Evolutionary conservation across 768 basidiomycete species (phyloP).

Genomic region (Xerocomellus intermedius): DNA sequence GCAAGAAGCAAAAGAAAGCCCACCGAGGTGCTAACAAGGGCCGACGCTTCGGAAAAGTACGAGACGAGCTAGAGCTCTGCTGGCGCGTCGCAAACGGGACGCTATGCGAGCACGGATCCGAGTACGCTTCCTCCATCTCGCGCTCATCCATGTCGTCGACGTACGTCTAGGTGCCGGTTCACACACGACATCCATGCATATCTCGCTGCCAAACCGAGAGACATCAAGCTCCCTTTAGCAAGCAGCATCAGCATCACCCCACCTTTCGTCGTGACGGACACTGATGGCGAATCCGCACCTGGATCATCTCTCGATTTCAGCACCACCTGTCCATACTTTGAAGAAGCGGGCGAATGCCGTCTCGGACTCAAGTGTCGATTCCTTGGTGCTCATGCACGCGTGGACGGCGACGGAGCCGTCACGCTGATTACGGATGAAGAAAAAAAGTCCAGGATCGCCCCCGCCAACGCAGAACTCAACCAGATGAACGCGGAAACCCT

Average conservation of each 20-base stretch:
- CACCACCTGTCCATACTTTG: slow-evolving; percentile 27
- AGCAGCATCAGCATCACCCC: slow-evolving; percentile 43
- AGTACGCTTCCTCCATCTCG: slow-evolving; percentile 39
- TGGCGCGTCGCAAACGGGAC: slow-evolving; percentile 71
- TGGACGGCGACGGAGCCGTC: slow-evolving; percentile 44
- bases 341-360: slow-evolving; percentile 32
- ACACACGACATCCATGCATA: slow-evolving; percentile 78
- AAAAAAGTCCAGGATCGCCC: slow-evolving; percentile 48
- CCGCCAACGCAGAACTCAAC: slow-evolving; percentile 64
- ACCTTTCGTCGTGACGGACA: slow-evolving; percentile 46
- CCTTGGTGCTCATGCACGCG: slow-evolving; percentile 70
- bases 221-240: slow-evolving; percentile 59
- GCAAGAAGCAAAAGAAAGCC: slow-evolving; percentile 62
- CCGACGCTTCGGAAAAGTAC: slow-evolving; percentile 70
- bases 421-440: slow-evolving; percentile 54
- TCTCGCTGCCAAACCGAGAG: slow-evolving; percentile 70
- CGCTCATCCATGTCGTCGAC: neutral
- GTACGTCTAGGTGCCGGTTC: slow-evolving; percentile 60
- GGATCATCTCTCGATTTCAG: slow-evolving; percentile 19
- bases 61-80: slow-evolving; percentile 82
- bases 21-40: slow-evolving; percentile 82
- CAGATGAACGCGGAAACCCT: slow-evolving; percentile 57
- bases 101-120: slow-evolving; percentile 66
- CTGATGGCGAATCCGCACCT: neutral
- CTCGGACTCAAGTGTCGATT: slow-evolving; percentile 89